Percentiles rank a stretch among this genome's conserved stretches.
Evolutionary conservation across 192 early-diverging fungal genomes (phyloP).

Genomic region (Allomyces macrogynus): DNA sequence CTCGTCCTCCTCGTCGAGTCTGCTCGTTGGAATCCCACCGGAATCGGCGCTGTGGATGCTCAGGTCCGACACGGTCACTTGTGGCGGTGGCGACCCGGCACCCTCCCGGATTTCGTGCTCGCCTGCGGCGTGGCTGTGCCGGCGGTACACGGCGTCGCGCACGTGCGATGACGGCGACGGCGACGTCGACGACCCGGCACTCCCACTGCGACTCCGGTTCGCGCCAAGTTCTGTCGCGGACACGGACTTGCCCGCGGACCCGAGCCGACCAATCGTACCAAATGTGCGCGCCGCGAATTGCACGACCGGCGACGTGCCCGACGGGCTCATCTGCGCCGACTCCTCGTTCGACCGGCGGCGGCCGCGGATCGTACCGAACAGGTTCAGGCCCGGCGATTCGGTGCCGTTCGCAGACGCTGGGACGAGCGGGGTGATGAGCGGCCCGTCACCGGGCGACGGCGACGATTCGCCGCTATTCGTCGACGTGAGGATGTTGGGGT

Average conservation of each 20-base stretch:
- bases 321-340: neutral
- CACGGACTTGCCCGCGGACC: neutral
- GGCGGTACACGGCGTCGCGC: too few species aligned
- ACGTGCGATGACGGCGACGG: too few species aligned
- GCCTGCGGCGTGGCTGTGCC: neutral
- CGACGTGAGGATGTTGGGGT: neutral
- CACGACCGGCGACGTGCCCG: neutral
- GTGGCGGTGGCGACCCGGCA: neutral
- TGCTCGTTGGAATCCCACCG: neutral
- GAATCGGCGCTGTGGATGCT: neutral
- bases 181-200: too few species aligned
- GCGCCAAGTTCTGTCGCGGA: too few species aligned
- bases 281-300: neutral
- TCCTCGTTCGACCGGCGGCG: neutral
- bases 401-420: neutral
- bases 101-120: neutral
- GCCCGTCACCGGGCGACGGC: neutral
- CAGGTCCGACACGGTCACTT: neutral
- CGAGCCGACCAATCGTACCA: neutral
- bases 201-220: too few species aligned
- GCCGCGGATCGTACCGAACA: neutral
- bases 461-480: neutral
- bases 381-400: neutral
- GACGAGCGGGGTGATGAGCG: neutral
- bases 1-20: neutral